Base-by-base conservation (phyloP, 1,284 basidiomycete species). In the Heterobasidion occidentale region DNA sequence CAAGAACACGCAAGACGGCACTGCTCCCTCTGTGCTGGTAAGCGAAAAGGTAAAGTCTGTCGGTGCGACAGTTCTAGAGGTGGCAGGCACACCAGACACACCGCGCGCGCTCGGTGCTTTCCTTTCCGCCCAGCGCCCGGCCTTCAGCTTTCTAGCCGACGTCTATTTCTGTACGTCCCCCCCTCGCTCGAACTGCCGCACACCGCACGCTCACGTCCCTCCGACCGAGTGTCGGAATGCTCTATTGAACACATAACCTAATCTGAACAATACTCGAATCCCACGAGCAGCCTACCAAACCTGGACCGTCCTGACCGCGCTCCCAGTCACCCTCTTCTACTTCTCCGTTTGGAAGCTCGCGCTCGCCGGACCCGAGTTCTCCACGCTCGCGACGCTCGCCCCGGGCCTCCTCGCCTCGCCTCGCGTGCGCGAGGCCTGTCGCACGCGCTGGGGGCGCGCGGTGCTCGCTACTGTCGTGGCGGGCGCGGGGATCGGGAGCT, bases 281-380 rank as follows among this genome's bases (percentile, higher is more conserved):
- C 27, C 27, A 19, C 6, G 53, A 59, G n/a, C 58, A 93, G 92
- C 89, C 1, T 91, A 89, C 62, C 77, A 90, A 15, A 94, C 90
- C 67, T 96, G 93, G 92, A 91, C 94, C 0, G 77, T 91, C 46
- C 83, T 92, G 65, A 95, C 94, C 1, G 83, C 85, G 1, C 79
- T 97, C 19, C 83, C 88, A 9, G 86, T 90, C 0, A 88, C 88
- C 44, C 79, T 97, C 7, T 97, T 96, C 74, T 97, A 94, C 71
- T 94, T 92, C 74, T 92, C 90, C 27, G 86, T 95, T 7, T 95
- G 92, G 92, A 80, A 91, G 64, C 83, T 95, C 17, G 89, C 85
- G 51, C 76, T 88, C 52, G 79, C 88, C n/a, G 90, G 90, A 2
- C 81, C 86, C 36, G 90, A 93, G 67, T 73, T 88, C 6, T 80